Percentiles rank a stretch among this genome's conserved stretches.
Evolutionary conservation across 75 land plant genomes (phyloP).

Genomic region (Cunninghamia lanceolata): DNA sequence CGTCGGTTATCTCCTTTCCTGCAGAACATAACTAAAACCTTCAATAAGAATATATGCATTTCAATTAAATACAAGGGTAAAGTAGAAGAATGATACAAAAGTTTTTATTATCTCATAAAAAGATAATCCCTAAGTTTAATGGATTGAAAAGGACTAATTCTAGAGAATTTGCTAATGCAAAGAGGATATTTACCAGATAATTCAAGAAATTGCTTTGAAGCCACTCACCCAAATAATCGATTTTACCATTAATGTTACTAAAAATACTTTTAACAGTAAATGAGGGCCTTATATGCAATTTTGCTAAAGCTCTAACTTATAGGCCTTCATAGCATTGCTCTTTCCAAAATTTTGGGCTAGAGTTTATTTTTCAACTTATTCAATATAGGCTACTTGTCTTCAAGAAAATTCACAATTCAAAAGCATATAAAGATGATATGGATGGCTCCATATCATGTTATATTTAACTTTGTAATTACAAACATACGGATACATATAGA

Average conservation of each 20-base stretch:
- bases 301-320: too few relatives aligned
- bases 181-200: neutral
- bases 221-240: neutral
- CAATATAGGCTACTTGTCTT: neutral
- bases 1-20: slow-evolving; percentile 59
- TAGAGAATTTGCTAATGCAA: neutral
- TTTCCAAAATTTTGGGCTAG: neutral
- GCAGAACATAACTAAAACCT: slow-evolving; percentile 6
- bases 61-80: neutral
- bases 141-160: neutral
- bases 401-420: neutral
- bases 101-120: neutral
- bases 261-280: neutral
- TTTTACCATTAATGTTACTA: neutral
- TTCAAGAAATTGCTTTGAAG: neutral
- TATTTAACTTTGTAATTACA: neutral
- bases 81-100: neutral
- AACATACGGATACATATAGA: neutral
- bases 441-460: neutral
- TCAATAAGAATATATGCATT: neutral
- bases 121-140: neutral
- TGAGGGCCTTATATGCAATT: neutral
- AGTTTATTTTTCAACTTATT: neutral
- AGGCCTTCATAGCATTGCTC: neutral
- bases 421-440: neutral